Evolutionary conservation across 495 filamentous ascomycete species (phyloP).

Genomic region (Sabuloglossum arenarium): DNA sequence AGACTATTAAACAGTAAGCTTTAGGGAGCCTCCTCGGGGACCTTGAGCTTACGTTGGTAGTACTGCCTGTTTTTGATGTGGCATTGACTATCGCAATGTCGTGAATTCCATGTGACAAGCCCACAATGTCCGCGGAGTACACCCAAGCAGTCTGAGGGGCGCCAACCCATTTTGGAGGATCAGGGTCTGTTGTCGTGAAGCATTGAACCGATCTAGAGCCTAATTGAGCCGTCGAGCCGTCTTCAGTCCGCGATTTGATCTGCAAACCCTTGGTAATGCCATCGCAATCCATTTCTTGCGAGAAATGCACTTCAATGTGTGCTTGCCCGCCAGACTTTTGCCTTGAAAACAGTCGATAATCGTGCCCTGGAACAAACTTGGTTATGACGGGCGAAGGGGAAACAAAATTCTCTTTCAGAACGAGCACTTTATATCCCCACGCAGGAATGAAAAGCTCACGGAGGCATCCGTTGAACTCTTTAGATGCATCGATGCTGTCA

Average conservation of each 20-base stretch:
- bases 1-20: neutral
- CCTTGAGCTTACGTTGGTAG: constrained; percentile 19
- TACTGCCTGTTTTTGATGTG: constrained; percentile 12
- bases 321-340: constrained; percentile 25
- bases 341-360: constrained; percentile 33
- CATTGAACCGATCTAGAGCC: no score
- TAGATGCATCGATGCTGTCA: constrained; percentile 19
- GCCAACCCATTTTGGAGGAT: constrained; percentile 19
- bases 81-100: constrained; percentile 37
- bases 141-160: constrained; percentile 33
- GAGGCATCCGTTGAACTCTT: constrained; percentile 34
- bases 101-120: constrained; percentile 46
- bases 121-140: constrained; percentile 28
- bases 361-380: constrained; percentile 41
- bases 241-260: no score
- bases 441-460: constrained; percentile 28
- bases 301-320: constrained; percentile 35
- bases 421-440: constrained; percentile 43
- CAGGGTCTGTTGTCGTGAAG: no score
- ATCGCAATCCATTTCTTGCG: constrained; percentile 37
- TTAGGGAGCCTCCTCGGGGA: constrained; percentile 21
- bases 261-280: no score
- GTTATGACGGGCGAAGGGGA: constrained; percentile 41
- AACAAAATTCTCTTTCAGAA: constrained; percentile 28
- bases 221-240: no score